These are phyloP conservation scores for Zalerion maritima DNA, from an alignment of 495 filamentous ascomycete genomes.

Conservation along the genomic window DNA sequence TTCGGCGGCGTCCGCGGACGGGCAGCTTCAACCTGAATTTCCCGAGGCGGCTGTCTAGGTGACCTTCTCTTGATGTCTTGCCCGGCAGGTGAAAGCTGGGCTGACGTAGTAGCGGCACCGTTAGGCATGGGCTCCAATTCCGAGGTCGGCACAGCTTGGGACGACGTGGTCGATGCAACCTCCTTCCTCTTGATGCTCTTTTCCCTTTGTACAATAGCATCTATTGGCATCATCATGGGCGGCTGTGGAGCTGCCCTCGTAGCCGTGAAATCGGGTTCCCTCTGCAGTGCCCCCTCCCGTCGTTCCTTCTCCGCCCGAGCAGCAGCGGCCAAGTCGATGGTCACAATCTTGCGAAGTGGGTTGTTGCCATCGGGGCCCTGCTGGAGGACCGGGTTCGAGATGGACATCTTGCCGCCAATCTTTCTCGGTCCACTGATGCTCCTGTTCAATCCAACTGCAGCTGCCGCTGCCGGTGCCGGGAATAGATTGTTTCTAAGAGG, in stretches of 20 bases:
- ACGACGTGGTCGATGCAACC: constrained; percentile 14
- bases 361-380: constrained; percentile 21
- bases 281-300: constrained; percentile 19
- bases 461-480: constrained; percentile 16
- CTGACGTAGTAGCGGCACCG: constrained; percentile 17
- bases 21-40: too few relatives aligned
- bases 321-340: constrained; percentile 32
- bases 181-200: constrained; percentile 29
- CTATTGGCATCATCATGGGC: constrained; percentile 12
- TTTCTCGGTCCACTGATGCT: constrained; percentile 13
- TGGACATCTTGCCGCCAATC: constrained; percentile 22
- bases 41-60: constrained; percentile 14
- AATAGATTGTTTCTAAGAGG: constrained; percentile 10
- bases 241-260: constrained; percentile 24
- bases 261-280: constrained; percentile 15
- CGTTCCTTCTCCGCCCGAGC: constrained; percentile 31
- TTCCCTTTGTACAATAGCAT: constrained; percentile 16
- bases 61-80: constrained; percentile 28
- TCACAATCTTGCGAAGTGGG: constrained; percentile 28
- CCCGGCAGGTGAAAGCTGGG: constrained; percentile 29
- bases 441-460: constrained; percentile 15
- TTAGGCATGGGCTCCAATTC: constrained; percentile 7
- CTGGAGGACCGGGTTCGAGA: constrained; percentile 32
- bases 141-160: constrained; percentile 4
- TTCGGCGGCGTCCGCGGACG: too few relatives aligned